phyloP scores from a whole-genome alignment of 2,329 filamentous ascomycete species.

The Magnaporthales sp. region DNA sequence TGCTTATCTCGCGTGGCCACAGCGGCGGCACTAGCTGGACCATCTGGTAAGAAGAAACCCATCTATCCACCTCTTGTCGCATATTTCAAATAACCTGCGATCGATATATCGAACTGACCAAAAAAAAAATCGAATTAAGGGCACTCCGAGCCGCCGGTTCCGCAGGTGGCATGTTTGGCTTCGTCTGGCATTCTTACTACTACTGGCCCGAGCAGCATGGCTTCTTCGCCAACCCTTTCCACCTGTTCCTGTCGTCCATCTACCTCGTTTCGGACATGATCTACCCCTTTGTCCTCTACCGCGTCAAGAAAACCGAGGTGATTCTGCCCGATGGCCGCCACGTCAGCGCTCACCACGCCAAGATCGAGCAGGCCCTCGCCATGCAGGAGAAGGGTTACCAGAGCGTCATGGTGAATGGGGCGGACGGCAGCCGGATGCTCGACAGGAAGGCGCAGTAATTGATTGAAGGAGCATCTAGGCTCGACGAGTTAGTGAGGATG shows the following conservation, averaged over 20 bases:
- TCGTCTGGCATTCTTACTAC: constrained; percentile 33
- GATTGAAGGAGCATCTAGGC: no score
- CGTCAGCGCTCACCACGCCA: constrained; percentile 3
- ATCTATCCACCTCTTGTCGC: no score
- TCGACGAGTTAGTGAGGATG: no score
- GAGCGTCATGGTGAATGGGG: neutral
- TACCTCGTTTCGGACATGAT: constrained; percentile 31
- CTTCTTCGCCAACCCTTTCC: constrained; percentile 33
- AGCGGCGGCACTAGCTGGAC: constrained; percentile 37
- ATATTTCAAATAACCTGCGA: no score
- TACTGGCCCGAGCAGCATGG: constrained; percentile 42
- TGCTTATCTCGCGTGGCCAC: constrained; percentile 35
- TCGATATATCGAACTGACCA: neutral
- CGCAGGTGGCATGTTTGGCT: constrained; percentile 28
- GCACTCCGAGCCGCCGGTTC: constrained; percentile 33
- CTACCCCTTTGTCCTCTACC: constrained; percentile 28
- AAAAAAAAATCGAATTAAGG: constrained; percentile 18
- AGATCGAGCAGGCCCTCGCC: constrained; percentile 3
- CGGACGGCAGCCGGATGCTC: neutral
- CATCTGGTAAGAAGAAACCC: constrained; percentile 40
- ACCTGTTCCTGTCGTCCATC: constrained; percentile 30
- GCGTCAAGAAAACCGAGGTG: constrained; percentile 2
- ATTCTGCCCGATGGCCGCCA: constrained; percentile 4
- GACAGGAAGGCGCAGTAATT: neutral
- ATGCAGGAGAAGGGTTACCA: neutral